phyloP scores from a whole-genome alignment of 1,284 basidiomycete species.

The Boletus austroedulis region DNA sequence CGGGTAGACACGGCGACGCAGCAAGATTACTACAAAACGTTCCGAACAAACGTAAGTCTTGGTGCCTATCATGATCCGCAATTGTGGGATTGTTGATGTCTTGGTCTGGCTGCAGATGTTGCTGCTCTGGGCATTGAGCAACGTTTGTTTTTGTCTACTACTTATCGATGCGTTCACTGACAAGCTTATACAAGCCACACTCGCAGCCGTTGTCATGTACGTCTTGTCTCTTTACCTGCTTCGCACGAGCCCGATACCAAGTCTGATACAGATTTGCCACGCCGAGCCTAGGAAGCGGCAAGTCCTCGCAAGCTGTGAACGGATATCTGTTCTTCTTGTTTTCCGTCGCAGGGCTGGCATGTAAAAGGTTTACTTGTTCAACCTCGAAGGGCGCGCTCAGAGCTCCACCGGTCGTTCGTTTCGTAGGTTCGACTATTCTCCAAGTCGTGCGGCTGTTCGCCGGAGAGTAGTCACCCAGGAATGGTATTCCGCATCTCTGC shows the following conservation, averaged over 20 bases:
- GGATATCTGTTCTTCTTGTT: constrained; percentile 82
- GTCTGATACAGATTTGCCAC: constrained; percentile 46
- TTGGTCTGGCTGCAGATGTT: constrained; percentile 47
- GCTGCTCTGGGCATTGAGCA: constrained; percentile 81
- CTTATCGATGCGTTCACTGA: constrained; percentile 10
- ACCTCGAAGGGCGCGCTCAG: background rate
- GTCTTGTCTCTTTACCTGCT: constrained; percentile 20
- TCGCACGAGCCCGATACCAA: constrained; percentile 9
- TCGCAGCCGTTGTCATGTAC: constrained; percentile 72
- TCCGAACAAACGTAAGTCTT: constrained; percentile 74
- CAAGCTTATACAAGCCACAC: constrained; percentile 48
- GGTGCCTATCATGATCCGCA: background rate
- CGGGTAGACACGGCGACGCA: constrained; percentile 64
- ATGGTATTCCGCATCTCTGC: background rate
- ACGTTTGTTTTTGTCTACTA: constrained; percentile 44
- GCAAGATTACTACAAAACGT: constrained; percentile 85
- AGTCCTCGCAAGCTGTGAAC: constrained; percentile 50
- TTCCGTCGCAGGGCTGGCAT: constrained; percentile 82
- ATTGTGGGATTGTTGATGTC: constrained; percentile 5
- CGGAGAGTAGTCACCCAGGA: constrained; percentile 56
- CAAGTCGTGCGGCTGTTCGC: constrained; percentile 80
- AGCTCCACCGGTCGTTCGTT: constrained; percentile 62
- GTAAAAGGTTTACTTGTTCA: constrained; percentile 46
- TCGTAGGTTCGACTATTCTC: constrained; percentile 75
- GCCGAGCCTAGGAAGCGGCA: constrained; percentile 32